These are phyloP conservation scores for Marsdenia floribunda DNA, from an alignment of 257 asterid species.

Conservation along the genomic window DNA sequence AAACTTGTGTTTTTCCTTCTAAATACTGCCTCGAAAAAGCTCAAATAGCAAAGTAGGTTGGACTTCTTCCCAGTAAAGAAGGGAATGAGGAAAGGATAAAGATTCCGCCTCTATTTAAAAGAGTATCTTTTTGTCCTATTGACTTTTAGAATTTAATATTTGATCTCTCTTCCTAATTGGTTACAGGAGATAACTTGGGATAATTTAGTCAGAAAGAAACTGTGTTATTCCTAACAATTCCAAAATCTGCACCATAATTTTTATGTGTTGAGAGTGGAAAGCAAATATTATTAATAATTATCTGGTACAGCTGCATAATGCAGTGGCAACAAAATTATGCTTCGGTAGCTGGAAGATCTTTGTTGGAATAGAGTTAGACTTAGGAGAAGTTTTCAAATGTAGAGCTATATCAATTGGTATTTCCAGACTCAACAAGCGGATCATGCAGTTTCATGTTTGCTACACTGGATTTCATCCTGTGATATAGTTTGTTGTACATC, in stretches of 20 bases:
- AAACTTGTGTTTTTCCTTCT: neutral
- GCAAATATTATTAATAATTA: neutral
- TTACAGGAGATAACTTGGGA: neutral
- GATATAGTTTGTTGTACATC: conserved; percentile 5
- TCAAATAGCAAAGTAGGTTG: neutral
- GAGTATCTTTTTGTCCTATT: conserved; percentile 3
- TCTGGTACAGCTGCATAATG: neutral
- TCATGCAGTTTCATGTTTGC: neutral
- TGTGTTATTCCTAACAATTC: neutral
- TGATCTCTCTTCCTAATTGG: neutral
- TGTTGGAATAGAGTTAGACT: neutral
- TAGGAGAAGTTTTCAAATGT: neutral
- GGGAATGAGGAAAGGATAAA: neutral
- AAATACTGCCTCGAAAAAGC: neutral
- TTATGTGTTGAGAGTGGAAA: neutral
- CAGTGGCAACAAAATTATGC: neutral
- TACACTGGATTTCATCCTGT: neutral
- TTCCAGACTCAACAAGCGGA: neutral
- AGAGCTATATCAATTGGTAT: neutral
- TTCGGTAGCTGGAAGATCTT: neutral
- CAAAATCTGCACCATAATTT: neutral
- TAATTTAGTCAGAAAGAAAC: neutral
- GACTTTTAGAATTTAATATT: neutral
- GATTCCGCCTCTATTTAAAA: neutral
- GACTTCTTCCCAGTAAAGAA: neutral